Evolutionary conservation across 2,329 filamentous ascomycete species (phyloP), one percentile per base, ranked within the genome.

Genomic region (Colletotrichum endophyticum): DNA sequence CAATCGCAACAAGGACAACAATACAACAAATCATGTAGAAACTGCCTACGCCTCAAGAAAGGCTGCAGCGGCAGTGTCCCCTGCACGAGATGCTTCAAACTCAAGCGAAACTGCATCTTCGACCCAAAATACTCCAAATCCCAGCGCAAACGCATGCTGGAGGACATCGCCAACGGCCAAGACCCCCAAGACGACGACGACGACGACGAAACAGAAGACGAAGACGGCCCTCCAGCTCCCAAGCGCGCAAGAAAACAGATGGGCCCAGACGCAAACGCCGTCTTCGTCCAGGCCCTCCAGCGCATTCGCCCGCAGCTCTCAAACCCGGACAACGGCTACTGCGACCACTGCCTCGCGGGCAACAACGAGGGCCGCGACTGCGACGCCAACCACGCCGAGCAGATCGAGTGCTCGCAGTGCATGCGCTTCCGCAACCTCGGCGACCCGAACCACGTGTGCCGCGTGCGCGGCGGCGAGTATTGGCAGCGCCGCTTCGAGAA

Each of bases 351-450:
- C 76, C 49, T 39, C 30, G 32, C 39, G n/a, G 28, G 44, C 57
- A 57, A 25, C 19, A 4, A 62, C 28, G 19, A 72, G 27, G 36
- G n/a, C 61, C n/a, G 22, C 9, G 16, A 15, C 39, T 78, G 77
- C 67, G 25, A 76, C 34, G 70, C 70, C 27, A 71, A 78, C 73
- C 73, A 71, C 70, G 28, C 30, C 7, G 66, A 49, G 28, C 66
- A 72, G 67, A 66, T 78, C 6, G 77, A 76, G 67, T 78, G 77
- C 73, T 68, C 73, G 34, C 62, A 69, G 59, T 78, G 77, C 70
- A 67, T 36, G 9, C 36, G 59, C 30, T 36, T 56, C 69, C 77
- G 77, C 28, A 74, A 70, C 66, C 57, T 75, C 32, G 25, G 25
- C n/a, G 72, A 72, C 61, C 39, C 71, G 28, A 62, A 56, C 66